phyloP scores from a whole-genome alignment of 805 yeast species.

The Schwanniomyces vanrijiae region DNA sequence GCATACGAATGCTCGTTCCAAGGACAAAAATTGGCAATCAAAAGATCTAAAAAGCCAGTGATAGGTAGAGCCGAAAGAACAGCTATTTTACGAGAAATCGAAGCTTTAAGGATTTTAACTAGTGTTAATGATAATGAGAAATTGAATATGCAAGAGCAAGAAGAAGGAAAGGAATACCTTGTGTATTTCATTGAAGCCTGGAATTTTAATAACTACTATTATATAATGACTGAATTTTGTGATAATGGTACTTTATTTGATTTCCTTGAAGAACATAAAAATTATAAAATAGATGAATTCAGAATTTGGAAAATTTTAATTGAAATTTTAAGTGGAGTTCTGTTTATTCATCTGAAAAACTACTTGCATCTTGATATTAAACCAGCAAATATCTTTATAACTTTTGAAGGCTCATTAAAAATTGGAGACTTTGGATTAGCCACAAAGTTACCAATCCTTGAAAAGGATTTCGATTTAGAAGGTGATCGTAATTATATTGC shows the following conservation, averaged over 20 bases:
- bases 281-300: conserved; percentile 88
- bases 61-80: conserved; percentile 52
- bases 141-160: conserved; percentile 35
- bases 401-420: conserved; percentile 91
- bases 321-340: conserved; percentile 77
- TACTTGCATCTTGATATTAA: conserved; percentile 88
- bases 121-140: conserved; percentile 37
- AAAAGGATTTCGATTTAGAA: conserved; percentile 79
- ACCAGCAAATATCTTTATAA: conserved; percentile 91
- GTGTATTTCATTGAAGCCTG: conserved; percentile 81
- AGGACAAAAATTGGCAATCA: conserved; percentile 76
- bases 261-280: conserved; percentile 72
- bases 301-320: conserved; percentile 94
- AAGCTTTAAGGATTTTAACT: conserved; percentile 51
- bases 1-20: conserved; percentile 81
- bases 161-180: conserved; percentile 74
- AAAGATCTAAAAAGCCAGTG: conserved; percentile 72
- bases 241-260: conserved; percentile 89
- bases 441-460: conserved; percentile 67
- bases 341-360: conserved; percentile 71
- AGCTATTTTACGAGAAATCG: conserved; percentile 73
- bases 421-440: conserved; percentile 98
- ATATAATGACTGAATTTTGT: conserved; percentile 93
- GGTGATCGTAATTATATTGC: conserved; percentile 98
- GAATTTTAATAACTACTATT: conserved; percentile 74